Evolutionary conservation across 805 yeast species (phyloP).

Genomic region (Middelhovenomyces tepae): DNA sequence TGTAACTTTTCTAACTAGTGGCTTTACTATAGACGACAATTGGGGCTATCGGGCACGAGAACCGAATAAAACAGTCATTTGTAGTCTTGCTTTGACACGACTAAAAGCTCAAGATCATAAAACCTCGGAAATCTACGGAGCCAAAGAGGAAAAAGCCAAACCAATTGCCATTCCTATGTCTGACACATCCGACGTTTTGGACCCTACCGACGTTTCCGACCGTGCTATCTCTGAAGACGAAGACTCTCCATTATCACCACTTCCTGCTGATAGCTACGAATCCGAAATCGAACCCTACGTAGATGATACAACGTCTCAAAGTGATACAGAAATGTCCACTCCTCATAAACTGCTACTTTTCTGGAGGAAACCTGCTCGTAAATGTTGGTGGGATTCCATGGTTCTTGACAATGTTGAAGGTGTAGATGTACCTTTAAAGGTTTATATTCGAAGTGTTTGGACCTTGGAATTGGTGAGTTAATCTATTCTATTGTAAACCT

Average conservation of each 20-base stretch:
- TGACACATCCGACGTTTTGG: too few species aligned
- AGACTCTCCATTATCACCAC: too few species aligned
- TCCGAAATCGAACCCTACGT: background rate
- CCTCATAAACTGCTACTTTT: conserved; percentile 66
- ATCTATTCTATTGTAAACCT: background rate
- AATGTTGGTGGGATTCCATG: conserved; percentile 87
- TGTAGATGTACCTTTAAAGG: conserved; percentile 40
- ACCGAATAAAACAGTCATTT: conserved; percentile 78
- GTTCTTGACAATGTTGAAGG: conserved; percentile 28
- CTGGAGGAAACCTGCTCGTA: conserved; percentile 97
- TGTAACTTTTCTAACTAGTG: too few species aligned
- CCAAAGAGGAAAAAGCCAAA: too few species aligned
- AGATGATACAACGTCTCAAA: conserved; percentile 1
- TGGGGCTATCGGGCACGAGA: conserved; percentile 94
- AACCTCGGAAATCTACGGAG: too few species aligned
- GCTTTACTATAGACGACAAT: conserved; percentile 51
- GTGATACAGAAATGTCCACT: conserved; percentile 20
- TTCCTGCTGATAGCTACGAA: conserved; percentile 13
- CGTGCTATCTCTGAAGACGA: too few species aligned
- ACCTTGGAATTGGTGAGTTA: conserved; percentile 76
- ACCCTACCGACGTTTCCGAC: too few species aligned
- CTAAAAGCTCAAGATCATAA: too few species aligned
- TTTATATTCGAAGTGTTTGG: conserved; percentile 93
- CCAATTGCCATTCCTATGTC: too few species aligned
- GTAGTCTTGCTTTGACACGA: conserved; percentile 68